Conservation (phyloP, 2,329 filamentous ascomycete genomes). For the Diplocarpon rosae region DNA sequence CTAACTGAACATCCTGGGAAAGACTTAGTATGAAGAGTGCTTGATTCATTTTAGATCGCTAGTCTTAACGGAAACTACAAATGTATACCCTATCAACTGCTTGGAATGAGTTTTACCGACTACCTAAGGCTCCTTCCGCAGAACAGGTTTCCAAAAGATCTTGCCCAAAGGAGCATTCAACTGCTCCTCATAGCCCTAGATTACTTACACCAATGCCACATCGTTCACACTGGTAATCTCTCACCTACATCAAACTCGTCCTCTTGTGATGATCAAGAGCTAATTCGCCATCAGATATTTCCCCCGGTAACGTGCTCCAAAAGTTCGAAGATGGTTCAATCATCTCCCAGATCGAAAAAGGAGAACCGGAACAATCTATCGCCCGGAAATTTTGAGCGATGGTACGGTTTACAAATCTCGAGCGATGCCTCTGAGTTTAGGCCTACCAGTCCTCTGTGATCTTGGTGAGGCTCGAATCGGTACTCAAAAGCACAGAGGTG, state of each 20-base stretch:
- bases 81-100: no score
- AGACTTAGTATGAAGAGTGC: slow-evolving; percentile 25
- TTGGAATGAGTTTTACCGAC: slow-evolving; percentile 33
- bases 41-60: slow-evolving; percentile 30
- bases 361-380: slow-evolving; percentile 30
- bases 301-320: slow-evolving; percentile 37
- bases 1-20: slow-evolving; percentile 27
- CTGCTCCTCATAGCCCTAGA: slow-evolving; percentile 35
- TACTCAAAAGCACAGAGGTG: slow-evolving; percentile 27
- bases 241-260: neutral
- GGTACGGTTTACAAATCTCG: slow-evolving; percentile 34
- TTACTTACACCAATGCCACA: slow-evolving; percentile 35
- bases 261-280: slow-evolving; percentile 7
- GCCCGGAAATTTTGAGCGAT: slow-evolving; percentile 33
- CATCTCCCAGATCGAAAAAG: slow-evolving; percentile 30
- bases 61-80: slow-evolving; percentile 29
- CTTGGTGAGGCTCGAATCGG: slow-evolving; percentile 36
- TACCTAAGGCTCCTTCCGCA: slow-evolving; percentile 33
- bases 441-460: slow-evolving; percentile 35
- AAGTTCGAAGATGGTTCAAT: slow-evolving; percentile 29
- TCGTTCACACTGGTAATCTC: slow-evolving; percentile 35
- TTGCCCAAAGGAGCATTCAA: slow-evolving; percentile 29
- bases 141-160: slow-evolving; percentile 27
- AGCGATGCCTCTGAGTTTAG: slow-evolving; percentile 25
- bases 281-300: slow-evolving; percentile 30